phyloP scores from a whole-genome alignment of 1,284 basidiomycete species.

The Trichosporon sp. region DNA sequence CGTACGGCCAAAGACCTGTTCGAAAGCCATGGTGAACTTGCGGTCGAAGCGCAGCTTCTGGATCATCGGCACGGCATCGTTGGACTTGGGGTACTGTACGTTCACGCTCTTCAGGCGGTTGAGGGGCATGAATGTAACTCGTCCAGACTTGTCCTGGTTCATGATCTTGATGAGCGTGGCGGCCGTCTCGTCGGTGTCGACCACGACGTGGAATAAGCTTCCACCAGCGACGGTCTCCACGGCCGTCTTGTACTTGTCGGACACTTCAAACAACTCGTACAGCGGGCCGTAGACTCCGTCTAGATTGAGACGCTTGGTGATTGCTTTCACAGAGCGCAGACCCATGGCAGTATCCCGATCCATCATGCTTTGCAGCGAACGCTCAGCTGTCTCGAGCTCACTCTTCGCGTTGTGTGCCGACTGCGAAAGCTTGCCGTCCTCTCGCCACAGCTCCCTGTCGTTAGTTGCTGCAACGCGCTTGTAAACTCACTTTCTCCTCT shows the following conservation, averaged over 20 bases:
- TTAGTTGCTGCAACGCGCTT: neutral
- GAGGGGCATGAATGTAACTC: constrained; percentile 97
- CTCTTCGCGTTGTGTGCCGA: constrained; percentile 68
- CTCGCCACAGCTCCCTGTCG: constrained; percentile 75
- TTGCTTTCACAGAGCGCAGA: constrained; percentile 73
- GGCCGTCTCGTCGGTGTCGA: constrained; percentile 91
- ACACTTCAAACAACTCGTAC: constrained; percentile 87
- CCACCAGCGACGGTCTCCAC: constrained; percentile 85
- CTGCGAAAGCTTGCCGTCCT: constrained; percentile 81
- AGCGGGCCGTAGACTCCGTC: constrained; percentile 82
- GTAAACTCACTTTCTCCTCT: constrained; percentile 64
- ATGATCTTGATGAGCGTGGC: constrained; percentile 81
- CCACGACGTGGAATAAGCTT: constrained; percentile 94
- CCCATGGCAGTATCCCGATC: constrained; percentile 92
- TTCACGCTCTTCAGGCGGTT: constrained; percentile 84
- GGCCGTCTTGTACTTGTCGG: constrained; percentile 88
- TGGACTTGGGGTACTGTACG: constrained; percentile 62
- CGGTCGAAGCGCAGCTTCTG: constrained; percentile 76
- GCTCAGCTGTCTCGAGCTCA: constrained; percentile 73
- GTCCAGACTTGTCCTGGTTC: constrained; percentile 83
- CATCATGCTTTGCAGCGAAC: constrained; percentile 82
- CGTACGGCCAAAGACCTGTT: constrained; percentile 97
- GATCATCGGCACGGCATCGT: constrained; percentile 82
- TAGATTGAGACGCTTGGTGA: constrained; percentile 67
- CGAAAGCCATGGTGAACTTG: constrained; percentile 72